Conservation (phyloP, 2,329 filamentous ascomycete species). For the Colletotrichum costaricense region DNA sequence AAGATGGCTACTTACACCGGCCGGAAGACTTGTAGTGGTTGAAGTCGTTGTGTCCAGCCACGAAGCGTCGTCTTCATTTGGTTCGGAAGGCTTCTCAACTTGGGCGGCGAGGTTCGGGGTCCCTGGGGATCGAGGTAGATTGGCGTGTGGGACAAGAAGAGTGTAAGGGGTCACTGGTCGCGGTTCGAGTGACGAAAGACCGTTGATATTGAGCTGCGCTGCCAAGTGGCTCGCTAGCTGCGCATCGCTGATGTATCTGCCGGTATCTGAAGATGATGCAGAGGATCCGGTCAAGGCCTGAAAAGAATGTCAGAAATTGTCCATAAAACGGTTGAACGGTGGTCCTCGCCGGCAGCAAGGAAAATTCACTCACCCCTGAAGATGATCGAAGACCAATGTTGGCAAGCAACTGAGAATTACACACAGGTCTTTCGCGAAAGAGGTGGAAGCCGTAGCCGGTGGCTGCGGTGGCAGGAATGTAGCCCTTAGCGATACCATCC, state of each 20-base stretch:
- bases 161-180: background rate
- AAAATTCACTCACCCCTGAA: conserved; percentile 46
- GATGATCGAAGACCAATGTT: conserved; percentile 53
- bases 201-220: background rate
- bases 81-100: background rate
- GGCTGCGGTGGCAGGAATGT: conserved; percentile 61
- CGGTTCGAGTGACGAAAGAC: background rate
- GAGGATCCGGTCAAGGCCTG: background rate
- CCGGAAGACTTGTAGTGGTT: background rate
- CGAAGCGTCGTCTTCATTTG: conserved; percentile 5
- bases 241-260: background rate
- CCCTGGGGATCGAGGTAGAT: conserved; percentile 31
- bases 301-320: background rate
- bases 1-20: background rate
- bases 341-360: background rate
- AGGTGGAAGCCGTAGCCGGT: conserved; percentile 65
- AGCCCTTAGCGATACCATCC: conserved; percentile 59
- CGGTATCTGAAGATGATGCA: background rate
- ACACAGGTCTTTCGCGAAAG: conserved; percentile 54
- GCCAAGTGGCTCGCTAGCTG: background rate
- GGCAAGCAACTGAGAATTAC: conserved; percentile 50
- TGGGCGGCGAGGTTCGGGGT: conserved; percentile 3
- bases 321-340: background rate
- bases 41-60: conserved; percentile 11
- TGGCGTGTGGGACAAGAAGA: background rate